phyloP scores from a whole-genome alignment of 805 yeast species.

The Barnettozyma pratensis region DNA sequence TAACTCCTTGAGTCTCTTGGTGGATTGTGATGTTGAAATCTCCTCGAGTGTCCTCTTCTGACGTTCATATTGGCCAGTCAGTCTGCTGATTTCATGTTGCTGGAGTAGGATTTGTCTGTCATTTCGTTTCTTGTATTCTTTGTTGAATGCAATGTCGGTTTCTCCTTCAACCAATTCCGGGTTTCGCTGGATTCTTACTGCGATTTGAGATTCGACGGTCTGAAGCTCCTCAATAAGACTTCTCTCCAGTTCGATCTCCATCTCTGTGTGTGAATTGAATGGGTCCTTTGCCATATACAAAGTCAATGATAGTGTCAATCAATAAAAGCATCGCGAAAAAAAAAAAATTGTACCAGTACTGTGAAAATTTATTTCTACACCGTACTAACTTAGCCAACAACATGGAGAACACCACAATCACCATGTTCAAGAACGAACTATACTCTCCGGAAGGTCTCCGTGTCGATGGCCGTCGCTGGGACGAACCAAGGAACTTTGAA shows the following conservation, averaged over 20 bases:
- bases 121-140: constrained; percentile 36
- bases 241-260: constrained; percentile 36
- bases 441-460: constrained; percentile 95
- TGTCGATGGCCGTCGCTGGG: constrained; percentile 92
- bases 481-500: constrained; percentile 78
- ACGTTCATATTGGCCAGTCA: constrained; percentile 42
- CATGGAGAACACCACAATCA: no score
- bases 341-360: no score
- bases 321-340: no score
- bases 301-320: no score
- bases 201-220: constrained; percentile 59
- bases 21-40: neutral
- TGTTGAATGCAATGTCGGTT: constrained; percentile 10
- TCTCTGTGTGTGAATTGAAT: neutral
- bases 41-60: constrained; percentile 17
- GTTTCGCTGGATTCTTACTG: constrained; percentile 55
- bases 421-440: constrained; percentile 68
- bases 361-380: no score
- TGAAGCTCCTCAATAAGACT: constrained; percentile 59
- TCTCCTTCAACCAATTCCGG: constrained; percentile 40
- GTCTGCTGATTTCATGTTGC: constrained; percentile 58
- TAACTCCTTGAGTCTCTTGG: neutral
- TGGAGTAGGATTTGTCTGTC: constrained; percentile 50
- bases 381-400: neutral
- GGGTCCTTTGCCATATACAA: no score